phyloP scores from a whole-genome alignment of 257 asterid species.

The Salvia hispanica region DNA sequence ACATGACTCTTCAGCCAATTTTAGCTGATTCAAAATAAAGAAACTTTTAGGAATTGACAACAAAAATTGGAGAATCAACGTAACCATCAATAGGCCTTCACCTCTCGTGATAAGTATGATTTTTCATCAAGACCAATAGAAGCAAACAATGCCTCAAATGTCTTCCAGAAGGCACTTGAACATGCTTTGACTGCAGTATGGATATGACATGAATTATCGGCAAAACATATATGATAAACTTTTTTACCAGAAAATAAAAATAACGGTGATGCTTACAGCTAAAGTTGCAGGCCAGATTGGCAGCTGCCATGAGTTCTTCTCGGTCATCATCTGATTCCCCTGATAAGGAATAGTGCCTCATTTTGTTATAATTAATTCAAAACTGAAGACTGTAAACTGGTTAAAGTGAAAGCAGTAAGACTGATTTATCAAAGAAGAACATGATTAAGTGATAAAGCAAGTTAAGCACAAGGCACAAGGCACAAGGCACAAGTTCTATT shows the following conservation, averaged over 20 bases:
- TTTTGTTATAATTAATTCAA: background rate
- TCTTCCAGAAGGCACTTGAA: constrained; percentile 82
- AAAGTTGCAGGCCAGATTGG: constrained; percentile 66
- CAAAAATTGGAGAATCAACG: constrained; percentile 24
- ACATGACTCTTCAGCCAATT: constrained; percentile 57
- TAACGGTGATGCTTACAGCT: constrained; percentile 48
- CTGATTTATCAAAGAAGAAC: background rate
- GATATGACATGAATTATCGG: constrained; percentile 25
- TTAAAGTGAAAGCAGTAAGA: constrained; percentile 7
- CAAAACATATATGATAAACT: constrained; percentile 14
- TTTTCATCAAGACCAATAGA: constrained; percentile 65
- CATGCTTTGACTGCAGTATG: constrained; percentile 68
- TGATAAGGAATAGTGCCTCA: constrained; percentile 35
- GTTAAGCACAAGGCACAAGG: constrained; percentile 5
- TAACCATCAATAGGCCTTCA: constrained; percentile 32
- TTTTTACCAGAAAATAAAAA: background rate
- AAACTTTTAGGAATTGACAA: constrained; percentile 22
- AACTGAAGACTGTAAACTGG: constrained; percentile 11
- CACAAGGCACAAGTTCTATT: constrained; percentile 2
- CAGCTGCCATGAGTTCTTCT: constrained; percentile 81
- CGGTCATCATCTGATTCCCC: constrained; percentile 94
- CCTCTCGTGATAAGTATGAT: constrained; percentile 68
- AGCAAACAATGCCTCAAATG: constrained; percentile 66
- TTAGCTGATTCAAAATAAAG: constrained; percentile 54
- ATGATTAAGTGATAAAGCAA: constrained; percentile 19